Conservation (phyloP, 352 stramenopile genomes). For the Globisporangium solare region DNA sequence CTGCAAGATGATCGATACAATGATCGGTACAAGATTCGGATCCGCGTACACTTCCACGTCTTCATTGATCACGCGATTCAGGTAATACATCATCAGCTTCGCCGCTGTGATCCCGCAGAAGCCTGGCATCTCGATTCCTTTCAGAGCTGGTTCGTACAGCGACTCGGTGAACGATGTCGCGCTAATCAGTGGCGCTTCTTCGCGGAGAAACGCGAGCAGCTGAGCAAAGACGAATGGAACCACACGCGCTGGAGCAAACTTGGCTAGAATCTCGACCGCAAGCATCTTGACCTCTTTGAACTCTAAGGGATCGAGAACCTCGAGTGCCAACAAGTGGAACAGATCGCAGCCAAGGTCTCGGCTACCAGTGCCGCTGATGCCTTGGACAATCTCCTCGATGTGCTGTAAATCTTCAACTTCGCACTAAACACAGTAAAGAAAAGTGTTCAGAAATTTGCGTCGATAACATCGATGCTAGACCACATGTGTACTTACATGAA, state of each 20-base stretch:
- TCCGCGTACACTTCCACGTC: slow-evolving; percentile 23
- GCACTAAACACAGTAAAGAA: slow-evolving; percentile 5
- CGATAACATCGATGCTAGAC: no score
- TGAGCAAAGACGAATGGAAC: slow-evolving; percentile 37
- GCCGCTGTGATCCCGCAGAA: slow-evolving; percentile 43
- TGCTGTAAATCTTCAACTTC: slow-evolving; percentile 28
- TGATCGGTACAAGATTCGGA: slow-evolving; percentile 16
- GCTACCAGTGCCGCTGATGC: not conserved
- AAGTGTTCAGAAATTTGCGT: no score
- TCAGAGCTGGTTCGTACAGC: slow-evolving; percentile 13
- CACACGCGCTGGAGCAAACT: slow-evolving; percentile 27
- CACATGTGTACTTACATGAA: slow-evolving; percentile 22
- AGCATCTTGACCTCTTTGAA: slow-evolving; percentile 83
- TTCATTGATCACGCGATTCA: slow-evolving; percentile 61
- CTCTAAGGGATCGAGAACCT: slow-evolving; percentile 55
- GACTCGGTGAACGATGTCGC: slow-evolving; percentile 4
- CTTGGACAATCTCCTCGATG: slow-evolving; percentile 22
- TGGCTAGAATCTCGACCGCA: slow-evolving; percentile 44
- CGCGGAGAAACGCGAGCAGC: slow-evolving; percentile 37
- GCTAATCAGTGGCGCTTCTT: slow-evolving; percentile 13
- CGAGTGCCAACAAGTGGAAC: slow-evolving; percentile 34
- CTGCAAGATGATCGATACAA: slow-evolving; percentile 34
- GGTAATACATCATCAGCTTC: slow-evolving; percentile 75
- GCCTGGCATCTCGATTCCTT: slow-evolving; percentile 17
- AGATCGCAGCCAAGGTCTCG: slow-evolving; percentile 12